A percentile compares a stretch with the other conserved stretches of the same genome.
These are phyloP conservation scores for Pyrenochaeta sp. DNA, from an alignment of 2,329 filamentous ascomycete species.

Conservation along the genomic window DNA sequence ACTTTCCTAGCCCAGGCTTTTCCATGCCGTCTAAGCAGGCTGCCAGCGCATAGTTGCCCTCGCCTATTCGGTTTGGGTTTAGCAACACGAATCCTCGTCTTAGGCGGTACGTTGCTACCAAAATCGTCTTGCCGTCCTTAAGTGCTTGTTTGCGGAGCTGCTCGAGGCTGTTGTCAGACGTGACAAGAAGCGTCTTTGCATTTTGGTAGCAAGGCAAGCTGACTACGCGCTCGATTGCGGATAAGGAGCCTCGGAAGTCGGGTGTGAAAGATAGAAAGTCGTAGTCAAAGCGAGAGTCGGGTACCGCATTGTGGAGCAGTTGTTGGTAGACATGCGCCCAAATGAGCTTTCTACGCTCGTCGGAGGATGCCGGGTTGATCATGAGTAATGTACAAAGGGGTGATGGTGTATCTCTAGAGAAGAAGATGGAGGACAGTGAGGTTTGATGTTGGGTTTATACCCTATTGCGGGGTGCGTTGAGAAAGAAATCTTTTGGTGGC, in stretches of 20 bases:
- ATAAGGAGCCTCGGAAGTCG: conserved; percentile 52
- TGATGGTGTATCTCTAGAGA: neutral
- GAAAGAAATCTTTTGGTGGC: neutral
- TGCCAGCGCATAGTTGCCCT: conserved; percentile 41
- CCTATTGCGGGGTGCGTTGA: neutral
- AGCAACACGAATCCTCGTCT: conserved; percentile 54
- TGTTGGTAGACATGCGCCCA: conserved; percentile 45
- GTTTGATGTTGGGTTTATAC: neutral
- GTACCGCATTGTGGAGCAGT: conserved; percentile 50
- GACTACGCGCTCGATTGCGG: conserved; percentile 43
- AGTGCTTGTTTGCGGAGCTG: conserved; percentile 50
- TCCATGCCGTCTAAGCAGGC: conserved; percentile 58
- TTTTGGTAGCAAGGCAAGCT: conserved; percentile 44
- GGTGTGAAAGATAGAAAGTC: conserved; percentile 56
- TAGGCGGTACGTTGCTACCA: conserved; percentile 55
- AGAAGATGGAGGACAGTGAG: neutral
- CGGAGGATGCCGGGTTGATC: conserved; percentile 18
- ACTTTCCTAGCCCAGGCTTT: conserved; percentile 44
- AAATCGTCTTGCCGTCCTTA: conserved; percentile 51
- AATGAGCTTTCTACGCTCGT: conserved; percentile 26
- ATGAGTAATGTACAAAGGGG: conserved; percentile 12
- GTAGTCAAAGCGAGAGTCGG: conserved; percentile 55
- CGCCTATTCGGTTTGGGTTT: conserved; percentile 45
- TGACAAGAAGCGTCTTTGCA: conserved; percentile 49
- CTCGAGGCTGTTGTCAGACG: conserved; percentile 57